These are phyloP conservation scores for Sugiyamaella pinicola DNA, from an alignment of 1,139 yeast species.

Conservation along the genomic window DNA sequence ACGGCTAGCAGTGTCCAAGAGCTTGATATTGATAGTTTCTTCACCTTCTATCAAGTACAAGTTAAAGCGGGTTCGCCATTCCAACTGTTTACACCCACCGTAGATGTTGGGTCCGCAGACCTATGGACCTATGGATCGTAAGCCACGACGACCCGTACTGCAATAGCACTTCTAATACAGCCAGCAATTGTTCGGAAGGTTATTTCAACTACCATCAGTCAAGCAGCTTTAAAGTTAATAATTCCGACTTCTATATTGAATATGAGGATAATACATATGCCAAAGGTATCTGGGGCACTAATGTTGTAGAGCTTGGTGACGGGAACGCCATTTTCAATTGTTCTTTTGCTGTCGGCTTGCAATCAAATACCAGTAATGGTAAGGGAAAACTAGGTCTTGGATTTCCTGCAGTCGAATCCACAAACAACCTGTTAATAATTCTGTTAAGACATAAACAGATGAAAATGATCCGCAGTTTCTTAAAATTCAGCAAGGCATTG, in stretches of 20 bases:
- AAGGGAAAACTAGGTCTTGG: constrained; percentile 47
- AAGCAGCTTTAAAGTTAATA: constrained; percentile 20
- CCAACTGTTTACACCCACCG: constrained; percentile 27
- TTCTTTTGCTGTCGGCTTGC: constrained; percentile 47
- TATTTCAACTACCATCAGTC: constrained; percentile 20
- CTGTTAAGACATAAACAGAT: constrained; percentile 27
- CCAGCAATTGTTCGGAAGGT: constrained; percentile 18
- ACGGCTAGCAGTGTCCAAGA: neutral
- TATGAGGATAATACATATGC: constrained; percentile 43
- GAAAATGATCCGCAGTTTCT: constrained; percentile 52
- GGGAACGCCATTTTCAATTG: constrained; percentile 43
- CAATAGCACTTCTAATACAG: neutral
- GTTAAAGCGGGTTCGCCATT: constrained; percentile 30
- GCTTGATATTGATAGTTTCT: constrained; percentile 24
- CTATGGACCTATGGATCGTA: constrained; percentile 50
- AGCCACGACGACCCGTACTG: constrained; percentile 28
- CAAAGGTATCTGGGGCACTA: constrained; percentile 53
- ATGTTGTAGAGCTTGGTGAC: constrained; percentile 46
- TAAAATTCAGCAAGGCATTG: constrained; percentile 51
- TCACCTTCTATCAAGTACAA: neutral
- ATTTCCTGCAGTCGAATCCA: constrained; percentile 40
- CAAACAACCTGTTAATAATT: constrained; percentile 25
- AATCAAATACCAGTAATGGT: constrained; percentile 49
- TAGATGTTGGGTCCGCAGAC: constrained; percentile 55
- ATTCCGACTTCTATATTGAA: constrained; percentile 31